Evolutionary conservation across 2,329 filamentous ascomycete genomes (phyloP), one percentile per base, ranked within the genome.

Genomic region (Pseudogymnoascus sp.): DNA sequence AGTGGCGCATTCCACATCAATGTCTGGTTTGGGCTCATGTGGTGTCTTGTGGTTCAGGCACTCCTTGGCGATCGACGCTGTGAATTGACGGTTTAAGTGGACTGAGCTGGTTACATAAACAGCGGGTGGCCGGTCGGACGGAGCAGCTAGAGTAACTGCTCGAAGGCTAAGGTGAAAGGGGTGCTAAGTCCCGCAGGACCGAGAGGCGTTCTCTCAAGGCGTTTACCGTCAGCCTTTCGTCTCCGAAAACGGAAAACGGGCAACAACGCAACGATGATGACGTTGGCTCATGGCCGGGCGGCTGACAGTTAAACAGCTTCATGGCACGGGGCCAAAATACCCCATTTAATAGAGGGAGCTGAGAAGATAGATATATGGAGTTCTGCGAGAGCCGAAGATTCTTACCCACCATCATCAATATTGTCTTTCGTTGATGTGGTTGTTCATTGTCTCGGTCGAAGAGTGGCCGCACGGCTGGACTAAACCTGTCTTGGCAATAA

Each of bases 11-110:
- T 55, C 25, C 45, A 19, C 45, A 55, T 55, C 45, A 33, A 12
- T 55, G 45, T 30, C 28, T 19, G 25, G 8, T 52, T 33, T 55
- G n/a, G 45, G 16, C n/a, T 9, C n/a, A 30, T 30, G 45, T 30
- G 23, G 8, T 30, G 45, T 52, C 45, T 52, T 55, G 49, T 55
- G 49, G 49, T 55, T 30, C 49, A 55, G 49, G 49, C n/a, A 52
- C 42, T 49, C n/a, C n/a, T 19, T 52, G 2, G 25, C 4, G 49
- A 33, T 55, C n/a, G n/a, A 12, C 28, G 6, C 8, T 30, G 22
- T 6, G 5, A 52, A 52, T 16, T 30, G 45, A 30, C 25, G 19
- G 25, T 12, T 30, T 52, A 30, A 52, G 25, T 33, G 49, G 49
- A 19, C 25, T 19, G 16, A 33, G 4, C 49, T 55, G 49, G 49